Conservation (phyloP, 2,329 filamentous ascomycete genomes). For the Aspergillus fumigatus region DNA sequence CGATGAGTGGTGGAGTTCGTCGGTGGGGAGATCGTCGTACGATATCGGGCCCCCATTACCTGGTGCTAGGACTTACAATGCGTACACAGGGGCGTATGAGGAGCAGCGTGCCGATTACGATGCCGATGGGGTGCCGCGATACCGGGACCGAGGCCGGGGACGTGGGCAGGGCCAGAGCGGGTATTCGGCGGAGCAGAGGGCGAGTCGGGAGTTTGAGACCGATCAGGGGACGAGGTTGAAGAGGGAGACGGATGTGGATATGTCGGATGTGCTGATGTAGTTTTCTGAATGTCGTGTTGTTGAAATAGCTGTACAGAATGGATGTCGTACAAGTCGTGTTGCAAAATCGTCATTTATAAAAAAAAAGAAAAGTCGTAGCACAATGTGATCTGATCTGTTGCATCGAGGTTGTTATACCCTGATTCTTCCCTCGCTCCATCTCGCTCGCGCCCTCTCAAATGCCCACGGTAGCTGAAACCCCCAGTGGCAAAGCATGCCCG, state of each 20-base stretch:
- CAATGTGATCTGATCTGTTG: neutral
- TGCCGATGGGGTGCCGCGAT: constrained; percentile 6
- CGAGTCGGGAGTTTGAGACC: constrained; percentile 12
- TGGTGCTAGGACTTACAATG: constrained; percentile 11
- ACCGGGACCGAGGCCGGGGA: constrained; percentile 5
- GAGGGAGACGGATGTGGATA: constrained; percentile 14
- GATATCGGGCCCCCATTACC: constrained; percentile 7
- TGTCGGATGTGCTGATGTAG: constrained; percentile 7
- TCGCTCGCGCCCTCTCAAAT: constrained; percentile 19
- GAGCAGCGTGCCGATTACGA: constrained; percentile 14
- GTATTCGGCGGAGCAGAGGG: constrained; percentile 8
- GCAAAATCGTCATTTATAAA: neutral
- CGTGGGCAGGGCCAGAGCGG: constrained; percentile 8
- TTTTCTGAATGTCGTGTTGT: neutral
- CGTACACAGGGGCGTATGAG: constrained; percentile 14
- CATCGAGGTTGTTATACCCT: constrained; percentile 10
- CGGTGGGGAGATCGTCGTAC: constrained; percentile 2
- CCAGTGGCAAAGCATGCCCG: constrained; percentile 74
- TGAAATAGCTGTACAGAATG: neutral
- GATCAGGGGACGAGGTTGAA: constrained; percentile 13
- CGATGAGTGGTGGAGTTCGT: neutral
- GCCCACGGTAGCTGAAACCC: constrained; percentile 49
- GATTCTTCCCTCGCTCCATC: constrained; percentile 31
- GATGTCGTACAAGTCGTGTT: neutral
- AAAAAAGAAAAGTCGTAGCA: neutral